Evolutionary conservation across 2,329 filamentous ascomycete genomes (phyloP).

Genomic region (Phoma sp.): DNA sequence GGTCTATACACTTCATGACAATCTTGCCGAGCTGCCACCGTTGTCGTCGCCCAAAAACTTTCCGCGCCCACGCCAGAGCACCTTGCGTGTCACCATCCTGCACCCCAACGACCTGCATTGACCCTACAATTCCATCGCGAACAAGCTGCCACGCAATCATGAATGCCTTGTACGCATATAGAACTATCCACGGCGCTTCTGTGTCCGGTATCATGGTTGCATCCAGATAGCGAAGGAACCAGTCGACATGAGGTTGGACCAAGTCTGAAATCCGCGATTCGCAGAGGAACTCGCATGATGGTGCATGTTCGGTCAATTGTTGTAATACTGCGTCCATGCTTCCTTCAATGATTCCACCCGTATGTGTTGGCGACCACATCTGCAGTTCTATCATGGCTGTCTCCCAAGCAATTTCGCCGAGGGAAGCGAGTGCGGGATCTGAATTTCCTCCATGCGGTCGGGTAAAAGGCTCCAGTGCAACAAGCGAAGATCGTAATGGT

Average conservation of each 20-base stretch:
- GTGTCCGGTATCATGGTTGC: slow-evolving; percentile 16
- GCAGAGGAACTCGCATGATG: slow-evolving; percentile 26
- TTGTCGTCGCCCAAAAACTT: slow-evolving; percentile 22
- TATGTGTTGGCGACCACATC: slow-evolving; percentile 35
- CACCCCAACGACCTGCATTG: slow-evolving; percentile 28
- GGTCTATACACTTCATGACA: slow-evolving; percentile 26
- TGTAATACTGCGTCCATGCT: slow-evolving; percentile 27
- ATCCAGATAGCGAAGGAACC: slow-evolving; percentile 33
- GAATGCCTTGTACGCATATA: slow-evolving; percentile 32
- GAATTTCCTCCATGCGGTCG: slow-evolving; percentile 5
- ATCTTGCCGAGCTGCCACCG: slow-evolving; percentile 29
- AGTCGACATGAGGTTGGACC: slow-evolving; percentile 31
- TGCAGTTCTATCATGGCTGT: slow-evolving; percentile 35
- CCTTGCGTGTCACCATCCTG: slow-evolving; percentile 21
- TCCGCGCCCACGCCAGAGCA: slow-evolving; percentile 28
- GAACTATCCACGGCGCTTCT: slow-evolving; percentile 29
- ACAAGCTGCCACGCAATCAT: slow-evolving; percentile 36
- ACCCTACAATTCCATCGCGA: slow-evolving; percentile 15
- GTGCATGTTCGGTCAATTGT: slow-evolving; percentile 25
- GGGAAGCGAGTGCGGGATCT: slow-evolving; percentile 13
- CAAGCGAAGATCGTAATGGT: slow-evolving; percentile 24
- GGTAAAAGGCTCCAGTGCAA: slow-evolving; percentile 22
- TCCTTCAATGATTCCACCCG: slow-evolving; percentile 28
- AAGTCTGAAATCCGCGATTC: slow-evolving; percentile 19
- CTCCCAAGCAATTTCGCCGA: slow-evolving; percentile 31